These are phyloP conservation scores for Capsicum baccatum DNA, from an alignment of 257 asterid species.

Conservation along the genomic window DNA sequence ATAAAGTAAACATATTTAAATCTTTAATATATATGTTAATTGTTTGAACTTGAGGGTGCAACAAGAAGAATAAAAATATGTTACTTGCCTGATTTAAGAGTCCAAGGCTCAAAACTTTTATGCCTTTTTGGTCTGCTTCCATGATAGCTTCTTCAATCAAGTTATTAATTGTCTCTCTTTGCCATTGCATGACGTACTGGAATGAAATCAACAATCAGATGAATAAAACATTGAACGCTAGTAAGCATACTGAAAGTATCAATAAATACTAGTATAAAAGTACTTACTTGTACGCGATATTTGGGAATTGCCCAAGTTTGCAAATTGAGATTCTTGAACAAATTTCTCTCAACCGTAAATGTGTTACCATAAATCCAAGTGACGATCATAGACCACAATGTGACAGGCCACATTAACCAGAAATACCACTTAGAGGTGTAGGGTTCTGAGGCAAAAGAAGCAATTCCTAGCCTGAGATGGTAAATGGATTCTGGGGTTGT, in stretches of 20 bases:
- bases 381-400: slow-evolving; percentile 70
- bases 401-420: slow-evolving; percentile 84
- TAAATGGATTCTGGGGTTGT: slow-evolving; percentile 79
- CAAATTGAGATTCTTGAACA: slow-evolving; percentile 61
- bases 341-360: slow-evolving; percentile 67
- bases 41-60: too few relatives aligned
- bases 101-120: slow-evolving; percentile 35
- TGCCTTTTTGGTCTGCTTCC: slow-evolving; percentile 53
- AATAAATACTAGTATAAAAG: neutral
- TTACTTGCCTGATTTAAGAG: slow-evolving; percentile 29
- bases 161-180: slow-evolving; percentile 21
- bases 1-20: neutral
- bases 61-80: neutral
- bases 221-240: too few relatives aligned
- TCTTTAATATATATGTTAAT: neutral
- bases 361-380: slow-evolving; percentile 65
- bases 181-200: slow-evolving; percentile 38
- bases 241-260: neutral
- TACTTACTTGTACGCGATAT: slow-evolving; percentile 64
- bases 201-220: neutral
- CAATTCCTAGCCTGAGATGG: slow-evolving; percentile 77
- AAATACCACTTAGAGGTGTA: slow-evolving; percentile 63
- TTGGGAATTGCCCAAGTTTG: slow-evolving; percentile 85
- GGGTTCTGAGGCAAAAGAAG: slow-evolving; percentile 71
- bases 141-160: slow-evolving; percentile 29